Evolutionary conservation across 495 filamentous ascomycete species (phyloP).

Genomic region (Zalerion maritima): DNA sequence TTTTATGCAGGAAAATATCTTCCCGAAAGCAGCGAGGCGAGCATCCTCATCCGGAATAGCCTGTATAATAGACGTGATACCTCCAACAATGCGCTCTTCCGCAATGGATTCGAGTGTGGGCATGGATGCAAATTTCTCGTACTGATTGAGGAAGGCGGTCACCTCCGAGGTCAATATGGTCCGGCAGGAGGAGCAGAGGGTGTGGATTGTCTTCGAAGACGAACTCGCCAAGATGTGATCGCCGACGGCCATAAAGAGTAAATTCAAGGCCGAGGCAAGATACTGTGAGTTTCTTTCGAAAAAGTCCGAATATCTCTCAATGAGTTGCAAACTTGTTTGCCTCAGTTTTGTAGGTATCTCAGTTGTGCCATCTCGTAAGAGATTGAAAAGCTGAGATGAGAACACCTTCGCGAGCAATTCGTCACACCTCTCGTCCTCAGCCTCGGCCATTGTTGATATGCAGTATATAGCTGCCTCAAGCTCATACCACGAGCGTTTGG

Average conservation of each 20-base stretch:
- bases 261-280: conserved; percentile 62
- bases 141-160: conserved; percentile 62
- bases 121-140: conserved; percentile 43
- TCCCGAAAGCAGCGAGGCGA: conserved; percentile 45
- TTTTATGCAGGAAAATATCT: conserved; percentile 51
- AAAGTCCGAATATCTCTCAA: conserved; percentile 68
- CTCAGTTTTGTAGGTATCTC: conserved; percentile 54
- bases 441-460: conserved; percentile 60
- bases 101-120: conserved; percentile 50
- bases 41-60: conserved; percentile 49
- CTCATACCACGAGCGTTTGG: conserved; percentile 50
- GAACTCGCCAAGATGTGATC: conserved; percentile 48
- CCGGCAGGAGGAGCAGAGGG: conserved; percentile 70
- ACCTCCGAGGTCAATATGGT: conserved; percentile 54
- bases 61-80: conserved; percentile 74
- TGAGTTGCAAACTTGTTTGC: conserved; percentile 60
- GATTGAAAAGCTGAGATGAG: conserved; percentile 42
- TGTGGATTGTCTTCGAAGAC: conserved; percentile 69
- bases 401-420: conserved; percentile 57
- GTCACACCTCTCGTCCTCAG: conserved; percentile 52
- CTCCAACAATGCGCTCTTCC: conserved; percentile 70
- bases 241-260: conserved; percentile 64
- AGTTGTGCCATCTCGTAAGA: conserved; percentile 37
- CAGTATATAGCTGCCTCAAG: conserved; percentile 74
- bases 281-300: conserved; percentile 59